Conservation (phyloP, 805 yeast species). For the Diddensiella santjacobensis region DNA sequence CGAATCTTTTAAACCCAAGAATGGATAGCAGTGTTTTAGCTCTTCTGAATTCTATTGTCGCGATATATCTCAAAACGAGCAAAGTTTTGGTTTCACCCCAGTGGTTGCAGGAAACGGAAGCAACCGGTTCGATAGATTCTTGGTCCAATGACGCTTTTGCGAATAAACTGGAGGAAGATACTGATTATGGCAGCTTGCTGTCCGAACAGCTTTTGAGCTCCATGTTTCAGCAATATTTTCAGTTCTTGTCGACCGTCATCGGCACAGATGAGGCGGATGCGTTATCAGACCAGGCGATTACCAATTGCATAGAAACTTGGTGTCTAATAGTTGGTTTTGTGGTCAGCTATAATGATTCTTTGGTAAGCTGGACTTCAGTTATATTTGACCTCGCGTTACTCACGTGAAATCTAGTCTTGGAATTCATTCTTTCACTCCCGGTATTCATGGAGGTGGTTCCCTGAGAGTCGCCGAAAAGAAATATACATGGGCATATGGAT, state of each 20-base stretch:
- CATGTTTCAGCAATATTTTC: conserved; percentile 1
- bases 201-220: conserved; percentile 2
- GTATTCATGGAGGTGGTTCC: conserved; percentile 10
- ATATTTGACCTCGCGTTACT: not conserved
- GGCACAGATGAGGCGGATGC: conserved; percentile 1
- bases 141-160: not conserved
- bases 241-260: not conserved
- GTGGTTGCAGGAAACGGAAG: too few species aligned
- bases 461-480: not conserved
- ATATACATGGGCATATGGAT: conserved; percentile 3
- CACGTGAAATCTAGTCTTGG: not conserved
- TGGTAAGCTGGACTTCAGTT: not conserved
- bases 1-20: not conserved
- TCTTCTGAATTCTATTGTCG: not conserved
- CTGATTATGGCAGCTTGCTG: not conserved
- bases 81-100: too few species aligned
- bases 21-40: too few species aligned
- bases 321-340: conserved; percentile 2
- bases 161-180: not conserved
- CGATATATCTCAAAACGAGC: too few species aligned
- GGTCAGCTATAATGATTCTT: not conserved
- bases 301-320: not conserved
- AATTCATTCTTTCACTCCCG: conserved; percentile 2
- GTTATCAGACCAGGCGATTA: not conserved
- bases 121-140: too few species aligned